These are phyloP conservation scores for Blumeria graminis DNA, from an alignment of 2,329 filamentous ascomycete genomes.

Conservation along the genomic window DNA sequence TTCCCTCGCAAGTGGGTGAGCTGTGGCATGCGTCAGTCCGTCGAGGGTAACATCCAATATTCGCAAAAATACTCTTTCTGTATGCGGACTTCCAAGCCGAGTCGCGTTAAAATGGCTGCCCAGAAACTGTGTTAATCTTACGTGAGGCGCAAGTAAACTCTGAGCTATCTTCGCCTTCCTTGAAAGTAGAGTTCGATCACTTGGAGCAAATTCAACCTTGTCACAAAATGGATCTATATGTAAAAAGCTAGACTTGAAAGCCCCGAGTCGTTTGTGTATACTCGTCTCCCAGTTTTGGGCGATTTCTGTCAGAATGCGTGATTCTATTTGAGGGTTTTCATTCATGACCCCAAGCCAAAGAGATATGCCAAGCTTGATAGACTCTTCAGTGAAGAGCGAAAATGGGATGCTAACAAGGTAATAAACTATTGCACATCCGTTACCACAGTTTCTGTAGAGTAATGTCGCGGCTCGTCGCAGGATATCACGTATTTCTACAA, in stretches of 20 bases:
- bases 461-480: slow-evolving; percentile 67
- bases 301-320: slow-evolving; percentile 66
- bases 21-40: slow-evolving; percentile 42
- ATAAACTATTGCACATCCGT: slow-evolving; percentile 58
- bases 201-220: slow-evolving; percentile 80
- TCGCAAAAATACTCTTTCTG: slow-evolving; percentile 59
- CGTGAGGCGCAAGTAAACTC: slow-evolving; percentile 66
- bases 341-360: slow-evolving; percentile 94
- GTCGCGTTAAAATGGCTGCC: slow-evolving; percentile 88
- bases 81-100: slow-evolving; percentile 59
- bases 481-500: slow-evolving; percentile 55
- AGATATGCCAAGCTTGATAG: slow-evolving; percentile 84
- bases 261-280: slow-evolving; percentile 49
- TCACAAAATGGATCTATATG: slow-evolving; percentile 75
- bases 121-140: slow-evolving; percentile 67
- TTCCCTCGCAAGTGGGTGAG: slow-evolving; percentile 74
- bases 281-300: slow-evolving; percentile 78
- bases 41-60: slow-evolving; percentile 58
- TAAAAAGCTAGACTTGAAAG: slow-evolving; percentile 52
- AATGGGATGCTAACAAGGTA: slow-evolving; percentile 87
- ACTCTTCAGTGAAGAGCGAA: slow-evolving; percentile 76
- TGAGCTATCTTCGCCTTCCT: slow-evolving; percentile 60
- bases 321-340: slow-evolving; percentile 73
- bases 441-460: slow-evolving; percentile 52
- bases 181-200: slow-evolving; percentile 49